These are phyloP conservation scores for Monilinia polystroma DNA, from an alignment of 2,329 filamentous ascomycete genomes.

Conservation along the genomic window DNA sequence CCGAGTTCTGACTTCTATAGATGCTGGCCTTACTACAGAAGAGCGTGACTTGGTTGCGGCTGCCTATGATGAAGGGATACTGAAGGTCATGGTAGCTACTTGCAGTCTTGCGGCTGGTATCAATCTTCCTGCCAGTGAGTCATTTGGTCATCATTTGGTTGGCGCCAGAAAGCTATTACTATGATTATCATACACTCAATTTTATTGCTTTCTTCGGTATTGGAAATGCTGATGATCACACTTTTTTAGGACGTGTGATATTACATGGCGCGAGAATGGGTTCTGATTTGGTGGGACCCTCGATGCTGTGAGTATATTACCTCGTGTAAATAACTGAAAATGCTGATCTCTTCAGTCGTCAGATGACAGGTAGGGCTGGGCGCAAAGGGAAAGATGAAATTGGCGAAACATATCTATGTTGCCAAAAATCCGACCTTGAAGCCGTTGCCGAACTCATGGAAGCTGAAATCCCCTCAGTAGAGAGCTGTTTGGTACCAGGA, in stretches of 20 bases:
- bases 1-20: constrained; percentile 21
- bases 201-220: neutral
- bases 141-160: neutral
- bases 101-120: constrained; percentile 82
- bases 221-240: neutral
- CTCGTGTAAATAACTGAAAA: neutral
- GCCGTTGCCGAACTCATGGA: constrained; percentile 69
- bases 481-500: constrained; percentile 66
- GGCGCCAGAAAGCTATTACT: too few relatives aligned
- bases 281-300: constrained; percentile 70
- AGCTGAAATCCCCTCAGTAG: constrained; percentile 67
- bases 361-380: constrained; percentile 77
- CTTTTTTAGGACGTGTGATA: constrained; percentile 57
- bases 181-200: neutral
- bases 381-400: constrained; percentile 76
- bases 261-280: constrained; percentile 75
- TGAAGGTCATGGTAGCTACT: constrained; percentile 73
- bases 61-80: constrained; percentile 65
- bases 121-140: constrained; percentile 63
- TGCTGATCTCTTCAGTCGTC: constrained; percentile 49
- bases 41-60: constrained; percentile 70
- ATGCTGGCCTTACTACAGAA: constrained; percentile 70
- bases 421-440: constrained; percentile 65
- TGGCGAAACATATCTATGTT: constrained; percentile 76
- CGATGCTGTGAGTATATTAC: constrained; percentile 59